These are phyloP conservation scores for Cucurbita argyrosperma DNA, from an alignment of 306 rosid species.

Conservation along the genomic window DNA sequence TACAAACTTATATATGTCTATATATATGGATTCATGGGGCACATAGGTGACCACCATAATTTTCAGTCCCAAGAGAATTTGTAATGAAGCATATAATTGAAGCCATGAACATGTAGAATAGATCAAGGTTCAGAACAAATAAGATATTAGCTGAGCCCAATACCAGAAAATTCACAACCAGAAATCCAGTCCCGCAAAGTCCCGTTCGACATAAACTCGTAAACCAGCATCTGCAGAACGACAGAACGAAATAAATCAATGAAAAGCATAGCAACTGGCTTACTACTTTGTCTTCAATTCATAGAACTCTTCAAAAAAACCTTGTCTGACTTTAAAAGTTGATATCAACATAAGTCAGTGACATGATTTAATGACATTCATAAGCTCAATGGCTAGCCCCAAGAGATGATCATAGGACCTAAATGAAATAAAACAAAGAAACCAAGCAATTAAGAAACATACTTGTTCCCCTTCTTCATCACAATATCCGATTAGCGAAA, in stretches of 20 bases:
- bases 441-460: background rate
- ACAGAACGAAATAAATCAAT: conserved; percentile 7
- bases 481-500: conserved; percentile 69
- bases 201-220: conserved; percentile 83
- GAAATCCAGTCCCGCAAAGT: conserved; percentile 72
- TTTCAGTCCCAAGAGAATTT: background rate
- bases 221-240: conserved; percentile 72
- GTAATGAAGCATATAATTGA: background rate
- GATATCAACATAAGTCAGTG: background rate
- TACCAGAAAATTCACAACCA: conserved; percentile 27
- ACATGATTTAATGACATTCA: background rate
- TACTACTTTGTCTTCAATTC: background rate
- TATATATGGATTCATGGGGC: background rate
- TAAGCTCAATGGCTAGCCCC: background rate
- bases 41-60: background rate
- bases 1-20: background rate
- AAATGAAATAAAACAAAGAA: background rate
- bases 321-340: background rate
- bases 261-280: background rate
- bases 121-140: background rate
- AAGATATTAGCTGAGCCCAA: background rate
- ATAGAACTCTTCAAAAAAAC: background rate
- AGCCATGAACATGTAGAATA: background rate
- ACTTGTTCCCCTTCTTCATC: conserved; percentile 79
- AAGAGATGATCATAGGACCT: background rate